These are phyloP conservation scores for Yamagishiella unicocca DNA, from an alignment of 139 green algal species.

Conservation along the genomic window DNA sequence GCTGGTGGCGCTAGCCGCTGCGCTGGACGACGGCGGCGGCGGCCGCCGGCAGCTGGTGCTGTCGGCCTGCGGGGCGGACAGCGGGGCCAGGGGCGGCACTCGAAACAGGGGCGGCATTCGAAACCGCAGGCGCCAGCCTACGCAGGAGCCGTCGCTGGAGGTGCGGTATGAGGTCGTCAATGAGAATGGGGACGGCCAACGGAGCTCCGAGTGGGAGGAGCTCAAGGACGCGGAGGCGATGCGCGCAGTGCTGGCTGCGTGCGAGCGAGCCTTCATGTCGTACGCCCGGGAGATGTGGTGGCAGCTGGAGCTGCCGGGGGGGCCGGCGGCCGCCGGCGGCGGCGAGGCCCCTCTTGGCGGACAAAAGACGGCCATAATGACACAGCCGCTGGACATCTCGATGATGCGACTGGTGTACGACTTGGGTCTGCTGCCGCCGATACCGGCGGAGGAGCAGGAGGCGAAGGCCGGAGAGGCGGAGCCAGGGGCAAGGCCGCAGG, in stretches of 20 bases:
- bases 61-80: neutral
- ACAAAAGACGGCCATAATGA: neutral
- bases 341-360: neutral
- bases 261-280: neutral
- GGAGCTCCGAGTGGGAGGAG: neutral
- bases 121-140: neutral
- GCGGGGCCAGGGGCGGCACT: neutral
- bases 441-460: neutral
- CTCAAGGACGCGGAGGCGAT: neutral
- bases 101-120: neutral
- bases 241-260: neutral
- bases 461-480: neutral
- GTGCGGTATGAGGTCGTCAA: neutral
- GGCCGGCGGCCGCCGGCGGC: neutral
- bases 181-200: too few relatives aligned
- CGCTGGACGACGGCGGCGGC: neutral
- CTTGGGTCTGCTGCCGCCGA: slow-evolving; percentile 9
- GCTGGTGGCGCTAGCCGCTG: neutral
- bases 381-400: neutral
- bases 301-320: neutral
- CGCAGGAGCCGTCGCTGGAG: neutral
- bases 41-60: neutral
- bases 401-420: slow-evolving; percentile 34
- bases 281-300: neutral
- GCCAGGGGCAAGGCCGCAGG: neutral